phyloP scores from a whole-genome alignment of 169 alveolate genomes.

The Plasmodium relictum region DNA sequence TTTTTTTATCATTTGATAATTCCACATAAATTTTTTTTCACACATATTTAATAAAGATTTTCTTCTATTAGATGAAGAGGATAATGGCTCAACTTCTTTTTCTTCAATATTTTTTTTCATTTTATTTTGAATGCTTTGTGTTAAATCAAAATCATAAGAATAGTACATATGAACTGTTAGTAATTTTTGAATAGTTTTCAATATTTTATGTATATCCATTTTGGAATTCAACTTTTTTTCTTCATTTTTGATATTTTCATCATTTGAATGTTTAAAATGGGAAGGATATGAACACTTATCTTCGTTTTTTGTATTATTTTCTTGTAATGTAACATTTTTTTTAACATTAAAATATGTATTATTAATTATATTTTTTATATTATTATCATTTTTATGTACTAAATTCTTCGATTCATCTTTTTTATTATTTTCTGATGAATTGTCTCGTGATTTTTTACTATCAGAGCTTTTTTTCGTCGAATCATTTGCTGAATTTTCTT shows the following conservation, averaged over 20 bases:
- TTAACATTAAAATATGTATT: constrained; percentile 38
- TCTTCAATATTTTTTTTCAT: constrained; percentile 50
- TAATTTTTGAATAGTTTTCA: constrained; percentile 58
- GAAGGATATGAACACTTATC: constrained; percentile 29
- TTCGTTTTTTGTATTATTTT: constrained; percentile 7
- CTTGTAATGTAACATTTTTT: neutral
- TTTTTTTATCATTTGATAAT: constrained; percentile 72
- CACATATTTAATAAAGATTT: constrained; percentile 32
- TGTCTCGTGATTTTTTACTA: neutral
- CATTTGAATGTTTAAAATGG: constrained; percentile 23
- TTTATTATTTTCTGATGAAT: neutral
- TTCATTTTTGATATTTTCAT: constrained; percentile 23
- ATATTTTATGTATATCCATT: constrained; percentile 66
- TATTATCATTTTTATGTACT: neutral
- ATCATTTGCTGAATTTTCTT: neutral
- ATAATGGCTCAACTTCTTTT: constrained; percentile 39
- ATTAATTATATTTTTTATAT: constrained; percentile 48
- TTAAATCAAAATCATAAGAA: constrained; percentile 71
- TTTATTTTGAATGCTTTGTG: constrained; percentile 71
- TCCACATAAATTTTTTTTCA: constrained; percentile 72
- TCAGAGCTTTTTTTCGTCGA: neutral
- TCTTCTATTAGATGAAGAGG: neutral
- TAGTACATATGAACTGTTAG: constrained; percentile 58
- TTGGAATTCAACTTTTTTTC: constrained; percentile 38
- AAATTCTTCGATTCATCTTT: neutral